These are phyloP conservation scores for Botryotinia calthae DNA, from an alignment of 2,329 filamentous ascomycete genomes.

Conservation along the genomic window DNA sequence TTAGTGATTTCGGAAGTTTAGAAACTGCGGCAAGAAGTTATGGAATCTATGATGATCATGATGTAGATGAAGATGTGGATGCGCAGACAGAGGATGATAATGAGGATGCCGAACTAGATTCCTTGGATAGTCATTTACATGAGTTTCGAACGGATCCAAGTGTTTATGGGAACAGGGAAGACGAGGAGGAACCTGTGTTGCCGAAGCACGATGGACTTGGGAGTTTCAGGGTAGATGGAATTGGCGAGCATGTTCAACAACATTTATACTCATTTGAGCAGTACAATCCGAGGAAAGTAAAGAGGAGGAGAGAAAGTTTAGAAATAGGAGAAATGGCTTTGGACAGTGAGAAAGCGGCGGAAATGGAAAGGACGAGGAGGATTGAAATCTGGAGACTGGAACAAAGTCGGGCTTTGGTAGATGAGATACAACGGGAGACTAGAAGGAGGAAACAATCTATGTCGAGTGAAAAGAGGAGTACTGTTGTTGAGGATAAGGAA, in stretches of 20 bases:
- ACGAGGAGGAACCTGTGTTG: slow-evolving; percentile 59
- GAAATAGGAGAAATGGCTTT: slow-evolving; percentile 51
- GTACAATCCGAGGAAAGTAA: slow-evolving; percentile 70
- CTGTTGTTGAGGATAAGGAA: slow-evolving; percentile 31
- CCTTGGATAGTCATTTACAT: slow-evolving; percentile 85
- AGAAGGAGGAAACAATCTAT: slow-evolving; percentile 64
- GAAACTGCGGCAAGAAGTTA: slow-evolving; percentile 65
- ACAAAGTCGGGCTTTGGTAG: slow-evolving; percentile 79
- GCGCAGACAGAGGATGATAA: slow-evolving; percentile 56
- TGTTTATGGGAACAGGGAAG: slow-evolving; percentile 34
- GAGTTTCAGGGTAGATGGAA: slow-evolving; percentile 68
- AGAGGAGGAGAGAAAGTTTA: slow-evolving; percentile 52
- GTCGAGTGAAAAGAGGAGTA: slow-evolving; percentile 45
- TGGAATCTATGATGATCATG: slow-evolving; percentile 56
- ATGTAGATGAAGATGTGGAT: slow-evolving; percentile 41
- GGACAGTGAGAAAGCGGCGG: slow-evolving; percentile 56
- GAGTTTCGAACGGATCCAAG: slow-evolving; percentile 69
- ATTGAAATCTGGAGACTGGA: slow-evolving; percentile 93
- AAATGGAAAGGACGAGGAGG: slow-evolving; percentile 72
- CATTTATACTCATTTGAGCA: slow-evolving; percentile 87
- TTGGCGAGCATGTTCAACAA: slow-evolving; percentile 65
- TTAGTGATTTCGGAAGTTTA: slow-evolving; percentile 79
- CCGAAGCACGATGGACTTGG: slow-evolving; percentile 90
- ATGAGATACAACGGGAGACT: slow-evolving; percentile 88
- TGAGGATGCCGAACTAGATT: slow-evolving; percentile 82